Conservation (phyloP, 495 filamentous ascomycete genomes). For the Penicillium silybi region DNA sequence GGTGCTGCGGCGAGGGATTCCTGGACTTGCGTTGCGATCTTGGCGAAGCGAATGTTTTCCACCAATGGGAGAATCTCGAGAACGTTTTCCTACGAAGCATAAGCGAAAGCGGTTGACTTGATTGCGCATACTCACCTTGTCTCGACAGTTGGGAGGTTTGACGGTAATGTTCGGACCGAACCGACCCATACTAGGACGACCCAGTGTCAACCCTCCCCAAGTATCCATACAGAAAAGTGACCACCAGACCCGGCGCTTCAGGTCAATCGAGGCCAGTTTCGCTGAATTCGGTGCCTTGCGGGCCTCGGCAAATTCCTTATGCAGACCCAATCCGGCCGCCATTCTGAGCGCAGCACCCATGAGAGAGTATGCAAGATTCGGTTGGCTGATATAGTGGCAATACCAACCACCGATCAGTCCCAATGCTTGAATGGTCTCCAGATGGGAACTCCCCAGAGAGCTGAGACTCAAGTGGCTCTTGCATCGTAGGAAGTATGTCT, state of each 20-base stretch:
- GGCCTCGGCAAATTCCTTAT: conserved; percentile 58
- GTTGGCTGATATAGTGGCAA: conserved; percentile 70
- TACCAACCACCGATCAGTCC: conserved; percentile 69
- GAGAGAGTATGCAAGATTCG: conserved; percentile 57
- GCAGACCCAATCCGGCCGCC: conserved; percentile 66
- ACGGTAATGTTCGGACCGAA: conserved; percentile 72
- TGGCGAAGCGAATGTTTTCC: conserved; percentile 77
- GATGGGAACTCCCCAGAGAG: conserved; percentile 54
- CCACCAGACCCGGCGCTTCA: conserved; percentile 75
- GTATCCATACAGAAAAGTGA: conserved; percentile 75
- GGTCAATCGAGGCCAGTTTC: conserved; percentile 43
- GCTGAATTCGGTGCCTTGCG: conserved; percentile 35
- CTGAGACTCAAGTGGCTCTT: conserved; percentile 57
- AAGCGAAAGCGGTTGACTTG: neutral
- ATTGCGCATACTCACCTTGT: conserved; percentile 37
- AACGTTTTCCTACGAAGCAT: conserved; percentile 28
- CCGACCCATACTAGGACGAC: conserved; percentile 72
- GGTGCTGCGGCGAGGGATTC: conserved; percentile 69
- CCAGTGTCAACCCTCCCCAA: conserved; percentile 72
- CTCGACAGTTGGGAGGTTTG: conserved; percentile 58
- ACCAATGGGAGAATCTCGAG: conserved; percentile 66
- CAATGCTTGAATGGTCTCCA: conserved; percentile 66
- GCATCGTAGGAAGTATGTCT: conserved; percentile 67
- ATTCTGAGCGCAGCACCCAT: conserved; percentile 63
- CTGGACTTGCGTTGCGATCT: conserved; percentile 73